Base-by-base conservation (phyloP, 805 yeast species). In the Candida khao-thaluensis region DNA sequence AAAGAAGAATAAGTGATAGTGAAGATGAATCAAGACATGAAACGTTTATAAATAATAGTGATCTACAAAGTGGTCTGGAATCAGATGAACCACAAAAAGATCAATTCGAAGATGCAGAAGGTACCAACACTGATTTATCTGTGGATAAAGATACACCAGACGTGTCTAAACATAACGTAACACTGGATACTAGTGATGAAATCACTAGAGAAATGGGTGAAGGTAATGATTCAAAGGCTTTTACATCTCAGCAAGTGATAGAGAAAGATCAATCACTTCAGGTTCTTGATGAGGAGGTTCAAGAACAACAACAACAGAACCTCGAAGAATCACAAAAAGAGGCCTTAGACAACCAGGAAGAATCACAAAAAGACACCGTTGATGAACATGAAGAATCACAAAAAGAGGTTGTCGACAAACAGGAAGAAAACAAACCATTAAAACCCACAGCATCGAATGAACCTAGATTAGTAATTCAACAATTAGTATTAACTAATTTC, bases 401-500 rank as follows among this genome's bases (percentile, higher is more conserved):
- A n/a, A n/a, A n/a, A n/a, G n/a, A n/a, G n/a, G n/a, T n/a, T n/a
- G n/a, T n/a, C n/a, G n/a, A n/a, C n/a, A n/a, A n/a, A n/a, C n/a
- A n/a, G n/a, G n/a, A n/a, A n/a, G n/a, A n/a, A n/a, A n/a, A n/a
- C n/a, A n/a, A n/a, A n/a, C n/a, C n/a, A n/a, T n/a, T n/a, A n/a
- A n/a, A n/a, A n/a, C n/a, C n/a, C n/a, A n/a, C n/a, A n/a, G n/a
- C n/a, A n/a, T n/a, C n/a, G n/a, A n/a, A n/a, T 29, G 71, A 64
- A 49, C 74, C 81, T 17, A 68, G 99, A 34, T 61, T 93, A 17
- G 93, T 87, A 5, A 90, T 93, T 31, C 68, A 80, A 31, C 78
- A 79, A 49, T 62, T 93, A 18, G 83, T 82, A 1, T 69, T 95
- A 29, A 81, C 82, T 2, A 85, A 93, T 57, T 93, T 93, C 75